These are phyloP conservation scores for Paramecium pentaurelia DNA, from an alignment of 73 alveolate species.

Conservation along the genomic window DNA sequence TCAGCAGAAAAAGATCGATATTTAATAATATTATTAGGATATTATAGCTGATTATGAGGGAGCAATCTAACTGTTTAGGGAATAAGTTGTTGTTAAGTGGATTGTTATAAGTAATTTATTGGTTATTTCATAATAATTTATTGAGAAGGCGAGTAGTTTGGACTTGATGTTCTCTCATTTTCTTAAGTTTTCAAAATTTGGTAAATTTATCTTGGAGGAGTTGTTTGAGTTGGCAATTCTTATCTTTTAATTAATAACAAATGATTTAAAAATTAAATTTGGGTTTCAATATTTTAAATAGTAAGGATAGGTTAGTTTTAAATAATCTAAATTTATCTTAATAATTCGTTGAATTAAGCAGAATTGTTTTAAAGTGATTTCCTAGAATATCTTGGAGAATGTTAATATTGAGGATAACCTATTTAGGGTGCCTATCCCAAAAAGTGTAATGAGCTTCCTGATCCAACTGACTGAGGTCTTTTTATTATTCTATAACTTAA, in stretches of 20 bases:
- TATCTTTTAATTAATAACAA: neutral
- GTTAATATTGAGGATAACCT: neutral
- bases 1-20: neutral
- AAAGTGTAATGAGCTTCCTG: neutral
- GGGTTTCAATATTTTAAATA: neutral
- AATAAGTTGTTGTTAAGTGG: neutral
- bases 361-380: neutral
- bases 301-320: neutral
- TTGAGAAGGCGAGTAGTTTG: neutral
- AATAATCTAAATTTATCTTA: neutral
- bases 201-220: neutral
- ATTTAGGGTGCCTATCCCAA: neutral
- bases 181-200: neutral
- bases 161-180: neutral
- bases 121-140: neutral
- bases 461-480: neutral
- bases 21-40: neutral
- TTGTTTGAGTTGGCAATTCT: neutral
- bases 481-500: neutral
- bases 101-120: neutral
- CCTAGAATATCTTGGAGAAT: neutral
- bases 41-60: neutral
- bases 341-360: neutral
- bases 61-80: neutral
- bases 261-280: neutral